These are phyloP conservation scores for Meyerozyma smithsonii DNA, from an alignment of 1,139 yeast genomes.

Conservation along the genomic window DNA sequence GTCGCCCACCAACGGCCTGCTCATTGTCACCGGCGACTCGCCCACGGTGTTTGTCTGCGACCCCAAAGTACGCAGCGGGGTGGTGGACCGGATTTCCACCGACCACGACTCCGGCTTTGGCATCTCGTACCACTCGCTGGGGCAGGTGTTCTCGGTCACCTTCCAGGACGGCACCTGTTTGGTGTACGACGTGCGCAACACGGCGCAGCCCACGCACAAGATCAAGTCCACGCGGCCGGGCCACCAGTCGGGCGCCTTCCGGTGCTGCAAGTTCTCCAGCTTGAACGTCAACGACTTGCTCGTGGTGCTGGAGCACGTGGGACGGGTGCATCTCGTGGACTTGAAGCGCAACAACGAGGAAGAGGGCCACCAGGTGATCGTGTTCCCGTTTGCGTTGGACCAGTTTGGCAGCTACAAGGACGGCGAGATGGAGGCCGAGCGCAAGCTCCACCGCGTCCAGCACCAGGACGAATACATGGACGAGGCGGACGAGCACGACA, in stretches of 20 bases:
- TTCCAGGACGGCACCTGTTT: constrained; percentile 83
- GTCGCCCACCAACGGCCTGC: constrained; percentile 24
- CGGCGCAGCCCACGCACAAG: constrained; percentile 45
- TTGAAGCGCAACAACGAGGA: constrained; percentile 51
- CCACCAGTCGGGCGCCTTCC: constrained; percentile 57
- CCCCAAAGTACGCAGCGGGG: constrained; percentile 13
- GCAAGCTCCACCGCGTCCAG: constrained; percentile 4
- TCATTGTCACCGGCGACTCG: constrained; percentile 42
- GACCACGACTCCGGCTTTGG: constrained; percentile 80
- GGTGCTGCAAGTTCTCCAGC: constrained; percentile 63
- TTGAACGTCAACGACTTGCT: constrained; percentile 70
- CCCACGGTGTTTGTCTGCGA: constrained; percentile 35
- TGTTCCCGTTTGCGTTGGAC: constrained; percentile 28
- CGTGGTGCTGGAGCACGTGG: constrained; percentile 78
- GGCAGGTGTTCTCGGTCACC: constrained; percentile 68
- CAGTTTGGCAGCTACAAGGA: constrained; percentile 4
- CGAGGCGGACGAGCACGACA: constrained; percentile 1
- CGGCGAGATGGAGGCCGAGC: neutral
- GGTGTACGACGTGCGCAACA: constrained; percentile 69
- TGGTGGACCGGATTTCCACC: constrained; percentile 34
- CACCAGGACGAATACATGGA: constrained; percentile 4
- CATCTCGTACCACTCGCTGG: constrained; percentile 70
- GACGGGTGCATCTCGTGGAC: constrained; percentile 80
- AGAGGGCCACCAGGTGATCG: constrained; percentile 66
- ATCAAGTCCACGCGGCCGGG: constrained; percentile 57